Evolutionary conservation across 108 stramenopile genomes (phyloP).

Genomic region (Schizochytrium sp.): DNA sequence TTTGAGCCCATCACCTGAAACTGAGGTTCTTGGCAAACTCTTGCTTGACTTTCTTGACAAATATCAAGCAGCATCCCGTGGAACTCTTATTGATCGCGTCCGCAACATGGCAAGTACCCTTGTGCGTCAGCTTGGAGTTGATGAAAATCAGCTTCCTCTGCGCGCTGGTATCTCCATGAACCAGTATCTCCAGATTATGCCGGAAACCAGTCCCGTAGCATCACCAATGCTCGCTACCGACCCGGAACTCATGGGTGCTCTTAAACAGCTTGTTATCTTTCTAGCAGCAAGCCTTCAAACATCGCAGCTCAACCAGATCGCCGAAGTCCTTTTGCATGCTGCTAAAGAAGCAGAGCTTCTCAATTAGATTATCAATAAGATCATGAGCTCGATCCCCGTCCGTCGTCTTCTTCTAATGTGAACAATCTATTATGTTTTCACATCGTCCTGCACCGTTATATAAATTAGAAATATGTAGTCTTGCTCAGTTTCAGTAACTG

Average conservation of each 20-base stretch:
- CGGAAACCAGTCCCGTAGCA: background rate
- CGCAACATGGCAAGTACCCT: background rate
- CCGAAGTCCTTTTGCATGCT: constrained; percentile 6
- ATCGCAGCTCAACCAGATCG: background rate
- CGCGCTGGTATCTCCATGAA: background rate
- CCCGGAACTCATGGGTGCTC: background rate
- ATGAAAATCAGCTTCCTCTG: background rate
- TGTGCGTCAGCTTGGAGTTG: constrained; percentile 17
- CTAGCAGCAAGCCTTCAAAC: constrained; percentile 14
- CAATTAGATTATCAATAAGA: background rate
- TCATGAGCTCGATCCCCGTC: background rate
- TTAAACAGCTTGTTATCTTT: constrained; percentile 29
- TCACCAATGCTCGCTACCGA: background rate
- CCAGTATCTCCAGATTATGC: constrained; percentile 5
- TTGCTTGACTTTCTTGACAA: background rate
- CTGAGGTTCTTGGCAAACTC: background rate
- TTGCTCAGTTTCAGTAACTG: too few species aligned
- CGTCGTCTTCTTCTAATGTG: background rate
- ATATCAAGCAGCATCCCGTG: background rate
- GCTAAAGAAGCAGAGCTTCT: background rate
- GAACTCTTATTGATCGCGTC: background rate
- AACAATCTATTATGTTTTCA: background rate
- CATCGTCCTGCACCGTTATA: too few species aligned
- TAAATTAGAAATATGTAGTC: too few species aligned
- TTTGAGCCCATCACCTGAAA: background rate